Evolutionary conservation across 257 asterid genomes (phyloP), one percentile per base, ranked within the genome.

Genomic region (Rauvolfia tetraphylla): DNA sequence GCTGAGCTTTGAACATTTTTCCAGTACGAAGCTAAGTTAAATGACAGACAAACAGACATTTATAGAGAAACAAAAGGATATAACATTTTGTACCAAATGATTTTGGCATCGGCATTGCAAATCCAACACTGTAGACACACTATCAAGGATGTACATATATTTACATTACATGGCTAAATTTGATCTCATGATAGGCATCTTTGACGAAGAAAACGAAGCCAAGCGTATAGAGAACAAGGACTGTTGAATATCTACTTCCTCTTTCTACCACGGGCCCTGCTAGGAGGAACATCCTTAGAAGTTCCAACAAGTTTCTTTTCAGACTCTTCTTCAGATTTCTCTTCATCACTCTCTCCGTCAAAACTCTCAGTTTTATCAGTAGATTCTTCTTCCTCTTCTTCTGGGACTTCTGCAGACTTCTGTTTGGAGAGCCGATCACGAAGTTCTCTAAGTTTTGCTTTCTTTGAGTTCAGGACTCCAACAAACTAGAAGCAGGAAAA

Each of bases 371-470:
- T 92, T 83, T 72, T 87, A 71, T 93, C 98, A 2, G 92, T 85
- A 38, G 97, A 88, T 51, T 72, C 83, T 79, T 81, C 81, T 62
- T 84, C 95, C 27, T 81, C 88, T 18, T 86, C 95, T 82, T 82
- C 84, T 27, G 81, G 79, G n/a, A 49, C 79, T 42, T 80, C 79
- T n/a, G 88, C 59, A 44, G 81, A 38, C 54, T 75, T 83, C 38
- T 83, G 81, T 65, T 82, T 87, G 41, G 90, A 86, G 72, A 90
- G 87, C 56, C 83, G 86, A 76, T 89, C 91, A 31, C 92, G 95
- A 73, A 95, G 92, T 75, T 90, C 96, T 84, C 98, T 88, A 41
- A 95, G 98, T 89, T 95, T 91, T 22, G 88, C 86, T 85, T 95
- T 95, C 88, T 95, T 95, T 75, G 97, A 83, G 83, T 89, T 95